Percentiles rank a stretch among this genome's conserved stretches.
Evolutionary conservation across 805 yeast species (phyloP).

Genomic region (Wickerhamiella shivajii): DNA sequence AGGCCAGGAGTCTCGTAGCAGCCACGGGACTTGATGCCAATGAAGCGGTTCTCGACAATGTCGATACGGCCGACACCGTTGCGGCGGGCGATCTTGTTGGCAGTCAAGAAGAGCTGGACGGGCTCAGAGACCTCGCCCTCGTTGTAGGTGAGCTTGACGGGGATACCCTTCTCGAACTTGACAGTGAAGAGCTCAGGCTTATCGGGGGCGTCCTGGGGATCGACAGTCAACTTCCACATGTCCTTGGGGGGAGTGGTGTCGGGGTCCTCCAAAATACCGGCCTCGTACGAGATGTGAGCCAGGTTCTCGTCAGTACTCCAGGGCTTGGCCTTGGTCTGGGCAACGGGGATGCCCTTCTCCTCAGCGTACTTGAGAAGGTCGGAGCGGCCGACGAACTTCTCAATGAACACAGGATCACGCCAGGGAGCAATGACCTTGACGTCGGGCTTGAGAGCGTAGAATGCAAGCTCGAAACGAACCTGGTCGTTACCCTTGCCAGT

Average conservation of each 20-base stretch:
- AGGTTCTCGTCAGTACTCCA: conserved; percentile 99
- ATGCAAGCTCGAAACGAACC: conserved; percentile 92
- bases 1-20: conserved; percentile 99
- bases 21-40: conserved; percentile 97
- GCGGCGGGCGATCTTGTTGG: conserved; percentile 93
- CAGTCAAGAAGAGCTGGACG: conserved; percentile 81
- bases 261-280: conserved; percentile 98
- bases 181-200: conserved; percentile 80
- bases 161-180: conserved; percentile 74
- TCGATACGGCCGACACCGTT: conserved; percentile 99
- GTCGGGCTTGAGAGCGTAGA: conserved; percentile 96
- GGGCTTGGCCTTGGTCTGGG: conserved; percentile 97
- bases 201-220: conserved; percentile 90
- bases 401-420: conserved; percentile 92
- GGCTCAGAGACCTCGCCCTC: conserved; percentile 63
- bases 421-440: conserved; percentile 96
- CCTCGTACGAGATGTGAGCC: conserved; percentile 98
- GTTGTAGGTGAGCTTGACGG: conserved; percentile 58
- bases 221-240: conserved; percentile 98
- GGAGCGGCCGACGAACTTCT: conserved; percentile 95
- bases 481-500: conserved; percentile 99
- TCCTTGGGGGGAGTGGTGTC: conserved; percentile 98
- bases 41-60: conserved; percentile 97
- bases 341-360: conserved; percentile 78
- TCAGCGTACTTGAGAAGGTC: conserved; percentile 91